phyloP scores from a whole-genome alignment of 2,329 filamentous ascomycete genomes.

The Mycogone perniciosa region DNA sequence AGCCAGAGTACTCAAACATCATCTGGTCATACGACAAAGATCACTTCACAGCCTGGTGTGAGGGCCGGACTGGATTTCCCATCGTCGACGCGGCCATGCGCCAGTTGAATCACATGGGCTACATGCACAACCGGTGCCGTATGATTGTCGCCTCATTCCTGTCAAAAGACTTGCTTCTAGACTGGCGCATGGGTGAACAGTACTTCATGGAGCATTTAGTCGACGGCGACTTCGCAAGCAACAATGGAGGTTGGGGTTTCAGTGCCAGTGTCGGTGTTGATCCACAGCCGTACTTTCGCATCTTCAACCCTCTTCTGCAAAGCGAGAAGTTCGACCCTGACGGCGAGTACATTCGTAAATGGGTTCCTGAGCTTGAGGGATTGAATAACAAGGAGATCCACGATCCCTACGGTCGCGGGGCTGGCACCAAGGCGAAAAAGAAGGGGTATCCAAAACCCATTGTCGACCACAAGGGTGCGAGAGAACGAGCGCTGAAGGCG shows the following conservation, averaged over 20 bases:
- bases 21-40: slow-evolving; percentile 69
- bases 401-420: slow-evolving; percentile 68
- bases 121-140: slow-evolving; percentile 79
- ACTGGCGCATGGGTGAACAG: slow-evolving; percentile 76
- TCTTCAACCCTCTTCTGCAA: slow-evolving; percentile 82
- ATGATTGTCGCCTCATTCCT: slow-evolving; percentile 82
- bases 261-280: slow-evolving; percentile 66
- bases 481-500: slow-evolving; percentile 59
- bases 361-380: slow-evolving; percentile 67
- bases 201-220: slow-evolving; percentile 79
- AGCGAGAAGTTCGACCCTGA: slow-evolving; percentile 78
- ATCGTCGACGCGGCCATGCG: slow-evolving; percentile 85
- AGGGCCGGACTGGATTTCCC: slow-evolving; percentile 71
- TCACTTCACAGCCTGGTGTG: slow-evolving; percentile 67
- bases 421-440: slow-evolving; percentile 51
- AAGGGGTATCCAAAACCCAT: slow-evolving; percentile 68
- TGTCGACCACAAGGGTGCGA: slow-evolving; percentile 64
- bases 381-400: slow-evolving; percentile 67
- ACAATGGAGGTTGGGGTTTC: slow-evolving; percentile 58
- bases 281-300: slow-evolving; percentile 82
- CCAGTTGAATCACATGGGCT: slow-evolving; percentile 60
- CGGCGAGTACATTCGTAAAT: slow-evolving; percentile 74
- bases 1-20: slow-evolving; percentile 77
- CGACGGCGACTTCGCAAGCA: slow-evolving; percentile 74
- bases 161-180: slow-evolving; percentile 70